Evolutionary conservation across 2,329 filamentous ascomycete genomes (phyloP).

Genomic region (Microsporum canis): DNA sequence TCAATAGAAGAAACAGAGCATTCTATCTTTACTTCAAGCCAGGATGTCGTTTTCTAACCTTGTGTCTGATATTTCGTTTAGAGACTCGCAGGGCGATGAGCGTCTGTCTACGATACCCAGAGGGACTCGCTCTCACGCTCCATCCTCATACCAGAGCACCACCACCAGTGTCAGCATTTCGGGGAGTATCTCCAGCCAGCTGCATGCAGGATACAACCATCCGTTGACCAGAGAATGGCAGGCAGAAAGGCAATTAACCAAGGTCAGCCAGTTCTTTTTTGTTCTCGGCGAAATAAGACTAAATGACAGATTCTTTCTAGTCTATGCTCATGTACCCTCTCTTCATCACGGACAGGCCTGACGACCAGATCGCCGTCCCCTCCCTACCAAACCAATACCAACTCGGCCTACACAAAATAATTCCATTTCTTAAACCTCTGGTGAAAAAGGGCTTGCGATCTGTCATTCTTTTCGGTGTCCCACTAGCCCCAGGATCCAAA

Average conservation of each 20-base stretch:
- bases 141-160: conserved; percentile 35
- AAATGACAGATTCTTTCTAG: conserved; percentile 35
- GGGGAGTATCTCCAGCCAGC: conserved; percentile 66
- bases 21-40: background rate
- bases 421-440: conserved; percentile 74
- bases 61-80: conserved; percentile 39
- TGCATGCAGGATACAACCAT: conserved; percentile 73
- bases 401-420: conserved; percentile 72
- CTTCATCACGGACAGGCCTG: conserved; percentile 87
- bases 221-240: conserved; percentile 72
- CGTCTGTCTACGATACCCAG: conserved; percentile 34
- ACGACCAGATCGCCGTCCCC: conserved; percentile 82
- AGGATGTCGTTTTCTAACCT: conserved; percentile 41
- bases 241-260: conserved; percentile 71
- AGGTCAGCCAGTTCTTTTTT: conserved; percentile 42
- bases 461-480: conserved; percentile 93
- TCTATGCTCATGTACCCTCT: conserved; percentile 98
- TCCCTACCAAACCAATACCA: conserved; percentile 86
- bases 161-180: conserved; percentile 43
- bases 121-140: conserved; percentile 30
- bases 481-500: conserved; percentile 67
- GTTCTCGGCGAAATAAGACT: background rate
- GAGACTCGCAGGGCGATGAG: conserved; percentile 33
- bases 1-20: background rate
- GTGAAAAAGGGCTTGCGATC: conserved; percentile 82